Conservation (phyloP, 1,139 yeast species). For the Geotrichum reessii region DNA sequence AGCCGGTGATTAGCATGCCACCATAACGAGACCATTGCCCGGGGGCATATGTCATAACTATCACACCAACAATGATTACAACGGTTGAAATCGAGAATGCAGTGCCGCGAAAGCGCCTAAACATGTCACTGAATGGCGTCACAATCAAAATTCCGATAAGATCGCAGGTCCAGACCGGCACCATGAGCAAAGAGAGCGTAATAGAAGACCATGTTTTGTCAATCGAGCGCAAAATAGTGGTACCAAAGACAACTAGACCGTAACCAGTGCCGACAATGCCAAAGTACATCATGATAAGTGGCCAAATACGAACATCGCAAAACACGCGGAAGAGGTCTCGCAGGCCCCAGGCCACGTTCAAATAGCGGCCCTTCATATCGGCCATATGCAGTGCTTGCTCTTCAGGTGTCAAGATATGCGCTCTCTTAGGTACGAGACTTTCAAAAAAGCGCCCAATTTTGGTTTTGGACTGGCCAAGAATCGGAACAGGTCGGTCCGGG, state of each 20-base stretch:
- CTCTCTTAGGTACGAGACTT: constrained; percentile 37
- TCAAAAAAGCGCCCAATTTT: constrained; percentile 22
- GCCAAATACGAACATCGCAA: constrained; percentile 68
- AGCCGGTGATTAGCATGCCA: constrained; percentile 75
- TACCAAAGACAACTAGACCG: constrained; percentile 80
- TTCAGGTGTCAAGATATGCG: constrained; percentile 44
- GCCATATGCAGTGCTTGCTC: constrained; percentile 55
- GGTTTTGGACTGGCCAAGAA: neutral
- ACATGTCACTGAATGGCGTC: constrained; percentile 76
- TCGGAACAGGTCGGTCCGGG: constrained; percentile 58
- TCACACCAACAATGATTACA: constrained; percentile 66
- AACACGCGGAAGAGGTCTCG: constrained; percentile 54
- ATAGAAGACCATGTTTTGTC: constrained; percentile 62
- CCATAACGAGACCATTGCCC: constrained; percentile 74
- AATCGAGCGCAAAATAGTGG: constrained; percentile 66
- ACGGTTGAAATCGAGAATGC: constrained; percentile 57
- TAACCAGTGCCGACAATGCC: constrained; percentile 89
- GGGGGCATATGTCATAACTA: constrained; percentile 69
- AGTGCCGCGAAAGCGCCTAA: constrained; percentile 50
- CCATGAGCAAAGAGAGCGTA: constrained; percentile 66
- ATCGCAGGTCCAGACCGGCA: constrained; percentile 89
- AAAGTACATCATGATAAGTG: constrained; percentile 78
- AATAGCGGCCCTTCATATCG: constrained; percentile 56
- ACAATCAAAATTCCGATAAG: constrained; percentile 67
- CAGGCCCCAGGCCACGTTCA: constrained; percentile 52